Evolutionary conservation across 495 filamentous ascomycete genomes (phyloP).

Genomic region (Wilcoxina mikolae): DNA sequence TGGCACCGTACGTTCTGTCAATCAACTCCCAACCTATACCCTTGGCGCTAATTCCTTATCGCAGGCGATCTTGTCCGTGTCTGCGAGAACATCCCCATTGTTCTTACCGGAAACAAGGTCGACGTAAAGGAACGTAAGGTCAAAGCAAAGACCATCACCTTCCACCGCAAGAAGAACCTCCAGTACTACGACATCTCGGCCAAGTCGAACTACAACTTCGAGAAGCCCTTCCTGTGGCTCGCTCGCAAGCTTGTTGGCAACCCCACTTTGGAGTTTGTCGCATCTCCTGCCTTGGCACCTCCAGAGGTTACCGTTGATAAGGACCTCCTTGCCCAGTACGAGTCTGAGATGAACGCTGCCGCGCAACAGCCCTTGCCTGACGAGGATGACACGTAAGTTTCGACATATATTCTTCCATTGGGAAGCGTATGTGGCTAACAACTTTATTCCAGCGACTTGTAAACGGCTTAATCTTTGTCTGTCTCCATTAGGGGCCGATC

Average conservation of each 20-base stretch:
- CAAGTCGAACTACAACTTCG: slow-evolving; percentile 99
- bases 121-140: slow-evolving; percentile 99
- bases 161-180: slow-evolving; percentile 99
- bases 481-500: slow-evolving; percentile 16
- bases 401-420: not conserved
- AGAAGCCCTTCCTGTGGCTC: slow-evolving; percentile 99
- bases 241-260: slow-evolving; percentile 97
- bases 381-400: slow-evolving; percentile 62
- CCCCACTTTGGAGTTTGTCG: slow-evolving; percentile 84
- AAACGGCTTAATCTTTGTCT: slow-evolving; percentile 18
- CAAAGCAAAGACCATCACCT: slow-evolving; percentile 99
- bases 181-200: slow-evolving; percentile 99
- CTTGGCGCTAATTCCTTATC: slow-evolving; percentile 10
- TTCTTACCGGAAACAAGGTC: slow-evolving; percentile 98
- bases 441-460: slow-evolving; percentile 19
- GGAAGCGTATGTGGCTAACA: slow-evolving; percentile 4
- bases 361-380: slow-evolving; percentile 76
- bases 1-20: slow-evolving; percentile 78
- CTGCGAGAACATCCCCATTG: slow-evolving; percentile 99
- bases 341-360: slow-evolving; percentile 76
- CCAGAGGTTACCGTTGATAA: slow-evolving; percentile 80
- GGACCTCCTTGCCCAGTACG: slow-evolving; percentile 63
- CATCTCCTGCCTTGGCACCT: slow-evolving; percentile 82
- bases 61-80: slow-evolving; percentile 98
- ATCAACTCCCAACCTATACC: slow-evolving; percentile 12